Evolutionary conservation across 2,329 filamentous ascomycete species (phyloP), one percentile per base, ranked within the genome.

Genomic region (Penicillium brevicompactum): DNA sequence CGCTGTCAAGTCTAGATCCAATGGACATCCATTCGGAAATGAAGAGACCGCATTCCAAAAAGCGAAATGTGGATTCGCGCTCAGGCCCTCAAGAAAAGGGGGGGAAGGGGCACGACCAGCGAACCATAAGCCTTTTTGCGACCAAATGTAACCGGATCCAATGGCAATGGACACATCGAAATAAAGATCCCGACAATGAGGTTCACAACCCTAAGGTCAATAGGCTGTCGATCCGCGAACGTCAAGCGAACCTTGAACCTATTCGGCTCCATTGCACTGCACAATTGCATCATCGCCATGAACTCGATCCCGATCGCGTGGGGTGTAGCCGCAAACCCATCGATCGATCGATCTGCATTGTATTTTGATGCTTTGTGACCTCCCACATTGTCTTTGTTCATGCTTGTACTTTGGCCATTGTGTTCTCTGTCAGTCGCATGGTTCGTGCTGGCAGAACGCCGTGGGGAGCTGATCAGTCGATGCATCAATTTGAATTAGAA

Each of bases 281-380:
- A 49, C 54, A 16, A 57, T 65, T 60, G 56, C 62, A 62, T 65
- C 61, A 65, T 48, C 31, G 42, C 13, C 34, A 9, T 6, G 5
- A 10, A 16, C 46, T 55, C 41, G 27, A 46, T 27, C 8, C 59
- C 59, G 61, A 62, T 65, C 59, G 55, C 52, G 52, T 59, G 55
- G 47, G 24, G 13, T 32, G 40, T 11, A 46, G 40, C 42, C 44
- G 50, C 38, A 32, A 22, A 40, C 5, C 16, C 51, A 59, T 57
- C 61, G 61, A 63, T 65, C 59, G 59, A 64, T 62, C 62, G 60
- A 48, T 14, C 16, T 41, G 30, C 41, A n/a, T 1, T 18, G 18
- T 32, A 24, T 9, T 30, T 38, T 10, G 16, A 11, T 27, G 3
- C 24, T 40, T 53, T 65, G 51, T 63, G 61, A 63, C 52, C 57